Percentiles rank a stretch among this genome's conserved stretches.
Evolutionary conservation across 78 protist genomes (phyloP).

Genomic region (Emiliania huxleyi): DNA sequence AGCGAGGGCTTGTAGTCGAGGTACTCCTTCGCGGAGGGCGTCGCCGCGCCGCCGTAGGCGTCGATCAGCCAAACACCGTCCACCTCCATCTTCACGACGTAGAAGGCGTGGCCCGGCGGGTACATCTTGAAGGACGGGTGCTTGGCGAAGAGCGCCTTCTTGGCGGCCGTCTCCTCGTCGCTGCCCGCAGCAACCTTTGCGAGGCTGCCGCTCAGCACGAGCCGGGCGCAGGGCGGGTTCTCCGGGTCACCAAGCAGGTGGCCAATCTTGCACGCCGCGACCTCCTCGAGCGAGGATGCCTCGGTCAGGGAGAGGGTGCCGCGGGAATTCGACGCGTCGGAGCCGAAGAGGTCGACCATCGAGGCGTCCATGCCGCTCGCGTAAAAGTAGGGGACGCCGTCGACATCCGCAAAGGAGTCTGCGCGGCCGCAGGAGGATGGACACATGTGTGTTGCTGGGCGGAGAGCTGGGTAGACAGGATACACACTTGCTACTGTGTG

Average conservation of each 20-base stretch:
- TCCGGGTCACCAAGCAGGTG: not conserved
- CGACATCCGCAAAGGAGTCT: no score
- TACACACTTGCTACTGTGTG: no score
- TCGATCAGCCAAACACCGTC: conserved; percentile 1
- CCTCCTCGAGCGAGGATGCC: no score
- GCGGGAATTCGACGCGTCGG: no score
- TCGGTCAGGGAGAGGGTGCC: no score
- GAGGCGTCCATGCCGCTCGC: no score
- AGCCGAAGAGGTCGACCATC: no score
- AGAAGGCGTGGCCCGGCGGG: not conserved
- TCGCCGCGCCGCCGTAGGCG: not conserved
- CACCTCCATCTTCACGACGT: not conserved
- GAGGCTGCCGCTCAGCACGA: not conserved
- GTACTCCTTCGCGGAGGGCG: not conserved
- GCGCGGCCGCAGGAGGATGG: no score
- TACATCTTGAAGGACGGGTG: not conserved
- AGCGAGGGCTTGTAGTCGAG: no score
- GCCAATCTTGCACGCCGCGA: conserved; percentile 6
- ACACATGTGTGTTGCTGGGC: no score
- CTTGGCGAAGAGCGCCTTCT: not conserved
- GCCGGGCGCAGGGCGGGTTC: conserved; percentile 4
- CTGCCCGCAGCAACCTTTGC: not conserved
- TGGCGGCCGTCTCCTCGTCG: not conserved
- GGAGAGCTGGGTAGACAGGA: no score
- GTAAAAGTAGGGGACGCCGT: no score